phyloP scores from a whole-genome alignment of 169 alveolate species.

The Eimeria falciformis region DNA sequence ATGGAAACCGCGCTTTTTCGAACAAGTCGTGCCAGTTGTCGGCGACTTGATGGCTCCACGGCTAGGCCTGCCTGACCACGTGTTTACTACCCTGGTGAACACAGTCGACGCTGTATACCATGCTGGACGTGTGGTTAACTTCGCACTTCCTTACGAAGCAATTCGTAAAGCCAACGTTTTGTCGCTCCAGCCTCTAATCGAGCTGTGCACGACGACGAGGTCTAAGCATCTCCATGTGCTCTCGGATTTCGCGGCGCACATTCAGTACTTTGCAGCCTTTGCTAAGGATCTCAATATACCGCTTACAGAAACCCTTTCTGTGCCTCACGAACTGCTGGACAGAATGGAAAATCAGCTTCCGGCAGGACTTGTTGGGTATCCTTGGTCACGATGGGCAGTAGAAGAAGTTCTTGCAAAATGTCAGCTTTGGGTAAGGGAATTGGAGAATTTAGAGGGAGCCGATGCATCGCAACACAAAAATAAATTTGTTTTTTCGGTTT shows the following conservation, averaged over 20 bases:
- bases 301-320: slow-evolving; percentile 61
- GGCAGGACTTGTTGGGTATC: slow-evolving; percentile 81
- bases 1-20: slow-evolving; percentile 60
- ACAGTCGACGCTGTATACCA: slow-evolving; percentile 81
- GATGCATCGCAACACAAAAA: slow-evolving; percentile 23
- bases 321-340: slow-evolving; percentile 47
- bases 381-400: slow-evolving; percentile 84
- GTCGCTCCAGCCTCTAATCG: slow-evolving; percentile 75
- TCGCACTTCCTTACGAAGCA: slow-evolving; percentile 74
- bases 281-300: slow-evolving; percentile 64
- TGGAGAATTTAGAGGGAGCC: not conserved
- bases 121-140: slow-evolving; percentile 80
- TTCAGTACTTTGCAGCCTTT: slow-evolving; percentile 79
- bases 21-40: slow-evolving; percentile 71
- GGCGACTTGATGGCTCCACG: slow-evolving; percentile 79
- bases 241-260: slow-evolving; percentile 81
- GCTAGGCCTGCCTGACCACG: slow-evolving; percentile 77
- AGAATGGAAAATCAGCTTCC: slow-evolving; percentile 81
- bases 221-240: slow-evolving; percentile 81
- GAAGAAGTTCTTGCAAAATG: slow-evolving; percentile 77
- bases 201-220: slow-evolving; percentile 78
- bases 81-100: slow-evolving; percentile 57
- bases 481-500: slow-evolving; percentile 76
- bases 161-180: slow-evolving; percentile 80
- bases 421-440: not conserved